Evolutionary conservation across 1,139 yeast genomes (phyloP), one percentile per base, ranked within the genome.

Genomic region (Pichia terricola): DNA sequence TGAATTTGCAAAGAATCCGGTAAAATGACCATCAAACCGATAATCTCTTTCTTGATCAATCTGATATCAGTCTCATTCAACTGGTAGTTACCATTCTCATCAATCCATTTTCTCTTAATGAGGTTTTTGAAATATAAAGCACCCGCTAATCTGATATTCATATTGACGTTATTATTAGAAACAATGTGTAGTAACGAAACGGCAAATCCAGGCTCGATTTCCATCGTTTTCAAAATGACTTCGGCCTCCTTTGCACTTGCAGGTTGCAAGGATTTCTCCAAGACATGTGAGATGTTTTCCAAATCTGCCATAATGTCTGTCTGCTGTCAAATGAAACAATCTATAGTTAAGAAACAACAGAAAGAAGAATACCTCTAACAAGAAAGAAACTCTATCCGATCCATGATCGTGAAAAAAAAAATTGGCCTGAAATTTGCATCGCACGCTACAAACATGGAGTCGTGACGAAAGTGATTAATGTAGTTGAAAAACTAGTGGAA

Each of bases 41-140:
- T 74, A 52, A 91, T 85, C 57, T 88, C 91, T 7, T 65, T 50
- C 60, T 91, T 91, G 55, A 94, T 75, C 45, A 80, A 67, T 9
- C 64, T 68, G 1, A 84, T 84, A 57, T 89, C 95, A 5, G 68
- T 67, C 1, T 61, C 52, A 2, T 82, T 73, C 34, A 89, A 66
- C 47, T 79, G 61, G 60, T 91, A 82, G 47, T 73, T 74, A 2
- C 98, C 97, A 49, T 85, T 85, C 52, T 87, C 95, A 60, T 87
- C 86, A 31, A 83, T 79, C 97, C 97, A 94, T 56, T 75, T 81
- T 44, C 96, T 69, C 53, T 77, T 81, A 53, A 91, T 72, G 51
- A 87, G 75, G 61, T 94, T 94, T 61, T 94, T 94, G 67, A 94
- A 88, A 63, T 83, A 88, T 44, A 94, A 67, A 3, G 96, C 91